phyloP scores from a whole-genome alignment of 306 rosid species.

The Prunus dulcis region DNA sequence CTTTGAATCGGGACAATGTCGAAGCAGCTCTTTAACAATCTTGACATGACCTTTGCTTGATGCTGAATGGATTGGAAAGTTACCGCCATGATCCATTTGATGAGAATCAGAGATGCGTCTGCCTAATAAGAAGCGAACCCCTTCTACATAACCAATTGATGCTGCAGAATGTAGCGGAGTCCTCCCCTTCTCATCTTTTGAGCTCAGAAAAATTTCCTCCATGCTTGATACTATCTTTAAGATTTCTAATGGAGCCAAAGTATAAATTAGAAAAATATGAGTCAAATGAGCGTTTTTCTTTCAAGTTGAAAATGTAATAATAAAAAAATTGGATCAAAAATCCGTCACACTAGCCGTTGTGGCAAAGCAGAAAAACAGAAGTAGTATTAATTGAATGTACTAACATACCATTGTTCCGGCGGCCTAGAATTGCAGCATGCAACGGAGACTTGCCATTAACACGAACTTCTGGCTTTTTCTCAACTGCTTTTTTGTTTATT shows the following conservation, averaged over 20 bases:
- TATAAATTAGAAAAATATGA: no score
- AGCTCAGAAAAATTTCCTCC: not conserved
- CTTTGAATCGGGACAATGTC: slow-evolving; percentile 5
- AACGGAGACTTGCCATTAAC: no score
- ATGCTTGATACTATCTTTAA: not conserved
- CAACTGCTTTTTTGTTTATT: no score
- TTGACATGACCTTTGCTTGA: slow-evolving; percentile 3
- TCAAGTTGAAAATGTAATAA: no score
- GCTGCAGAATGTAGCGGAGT: slow-evolving; percentile 28
- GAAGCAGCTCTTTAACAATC: not conserved
- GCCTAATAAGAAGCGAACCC: slow-evolving; percentile 6
- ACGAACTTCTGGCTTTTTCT: no score
- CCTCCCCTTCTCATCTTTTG: not conserved
- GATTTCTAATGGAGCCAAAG: not conserved
- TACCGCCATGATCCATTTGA: slow-evolving; percentile 1
- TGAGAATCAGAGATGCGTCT: not conserved
- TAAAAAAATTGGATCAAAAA: no score
- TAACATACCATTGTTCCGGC: no score
- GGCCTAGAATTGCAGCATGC: no score
- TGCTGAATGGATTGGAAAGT: slow-evolving; percentile 15
- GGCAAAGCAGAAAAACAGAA: no score
- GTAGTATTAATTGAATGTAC: no score
- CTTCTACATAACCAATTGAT: slow-evolving; percentile 20
- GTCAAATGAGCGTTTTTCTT: no score
- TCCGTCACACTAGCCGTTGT: no score